These are phyloP conservation scores for Gossypium herbaceum DNA, from an alignment of 345 rosid species.

Conservation along the genomic window DNA sequence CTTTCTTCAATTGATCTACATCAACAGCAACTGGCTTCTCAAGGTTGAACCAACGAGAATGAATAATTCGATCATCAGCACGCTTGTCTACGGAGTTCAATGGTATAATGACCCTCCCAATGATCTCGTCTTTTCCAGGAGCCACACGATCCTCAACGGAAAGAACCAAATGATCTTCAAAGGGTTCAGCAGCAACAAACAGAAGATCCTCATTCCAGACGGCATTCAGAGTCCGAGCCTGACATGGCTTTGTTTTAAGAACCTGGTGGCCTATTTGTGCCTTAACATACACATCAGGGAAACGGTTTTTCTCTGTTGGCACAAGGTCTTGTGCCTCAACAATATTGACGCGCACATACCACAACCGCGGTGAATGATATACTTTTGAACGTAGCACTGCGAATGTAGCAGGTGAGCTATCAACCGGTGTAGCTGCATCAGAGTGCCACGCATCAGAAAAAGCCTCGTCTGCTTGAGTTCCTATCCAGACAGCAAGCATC, in stretches of 20 bases:
- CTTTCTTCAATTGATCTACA: slow-evolving; percentile 74
- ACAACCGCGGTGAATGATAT: slow-evolving; percentile 82
- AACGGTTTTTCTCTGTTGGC: slow-evolving; percentile 65
- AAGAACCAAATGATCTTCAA: slow-evolving; percentile 78
- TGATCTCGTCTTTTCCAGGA: slow-evolving; percentile 81
- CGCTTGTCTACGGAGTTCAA: slow-evolving; percentile 68
- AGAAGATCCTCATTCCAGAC: slow-evolving; percentile 95
- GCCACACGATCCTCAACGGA: slow-evolving; percentile 80
- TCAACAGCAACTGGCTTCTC: slow-evolving; percentile 78
- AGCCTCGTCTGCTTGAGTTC: slow-evolving; percentile 98
- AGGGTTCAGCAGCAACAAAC: slow-evolving; percentile 89
- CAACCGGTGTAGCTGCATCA: slow-evolving; percentile 78
- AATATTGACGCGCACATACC: slow-evolving; percentile 91
- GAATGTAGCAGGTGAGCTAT: slow-evolving; percentile 49
- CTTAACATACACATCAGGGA: slow-evolving; percentile 85
- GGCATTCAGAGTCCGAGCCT: slow-evolving; percentile 67
- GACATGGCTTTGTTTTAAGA: slow-evolving; percentile 71
- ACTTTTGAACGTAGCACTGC: slow-evolving; percentile 83
- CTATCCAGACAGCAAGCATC: slow-evolving; percentile 98
- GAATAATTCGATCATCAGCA: slow-evolving; percentile 69
- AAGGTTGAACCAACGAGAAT: slow-evolving; percentile 79
- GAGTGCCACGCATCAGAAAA: slow-evolving; percentile 99
- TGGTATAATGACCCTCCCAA: slow-evolving; percentile 66
- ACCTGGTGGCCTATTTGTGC: slow-evolving; percentile 75
- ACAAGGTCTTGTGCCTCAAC: slow-evolving; percentile 91